Percentiles rank a stretch among this genome's conserved stretches.
These are phyloP conservation scores for Ogataea sp. DNA, from an alignment of 805 yeast genomes.

Conservation along the genomic window DNA sequence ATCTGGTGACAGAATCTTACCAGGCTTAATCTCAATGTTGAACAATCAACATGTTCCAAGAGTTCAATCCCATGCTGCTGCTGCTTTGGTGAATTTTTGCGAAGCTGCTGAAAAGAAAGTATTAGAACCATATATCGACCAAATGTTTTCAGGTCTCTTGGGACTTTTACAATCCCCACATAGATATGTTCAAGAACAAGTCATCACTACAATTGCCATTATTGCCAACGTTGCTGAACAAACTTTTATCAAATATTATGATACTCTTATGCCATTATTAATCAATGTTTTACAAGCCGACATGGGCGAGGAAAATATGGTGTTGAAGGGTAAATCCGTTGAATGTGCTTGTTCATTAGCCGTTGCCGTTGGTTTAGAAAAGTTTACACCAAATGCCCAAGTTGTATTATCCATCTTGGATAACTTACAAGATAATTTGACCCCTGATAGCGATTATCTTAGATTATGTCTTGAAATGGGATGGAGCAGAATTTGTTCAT, in stretches of 20 bases:
- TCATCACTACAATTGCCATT: slow-evolving; percentile 90
- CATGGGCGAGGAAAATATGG: slow-evolving; percentile 67
- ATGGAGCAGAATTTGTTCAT: slow-evolving; percentile 89
- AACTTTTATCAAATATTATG: slow-evolving; percentile 85
- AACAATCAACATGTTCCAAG: slow-evolving; percentile 70
- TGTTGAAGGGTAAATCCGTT: slow-evolving; percentile 85
- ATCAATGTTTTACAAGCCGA: slow-evolving; percentile 73
- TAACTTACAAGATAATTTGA: slow-evolving; percentile 47
- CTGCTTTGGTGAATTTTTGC: slow-evolving; percentile 91
- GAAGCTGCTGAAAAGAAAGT: slow-evolving; percentile 86
- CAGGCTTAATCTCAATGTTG: slow-evolving; percentile 79
- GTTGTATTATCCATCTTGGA: slow-evolving; percentile 69
- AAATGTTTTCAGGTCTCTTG: slow-evolving; percentile 63
- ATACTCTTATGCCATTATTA: slow-evolving; percentile 85
- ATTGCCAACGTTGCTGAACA: slow-evolving; percentile 94
- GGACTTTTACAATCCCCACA: slow-evolving; percentile 71
- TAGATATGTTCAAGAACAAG: slow-evolving; percentile 95
- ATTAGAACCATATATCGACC: slow-evolving; percentile 89
- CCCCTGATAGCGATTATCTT: slow-evolving; percentile 80
- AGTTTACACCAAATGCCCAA: slow-evolving; percentile 66
- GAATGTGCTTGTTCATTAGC: slow-evolving; percentile 96
- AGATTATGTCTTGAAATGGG: slow-evolving; percentile 84
- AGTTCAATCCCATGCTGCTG: slow-evolving; percentile 98
- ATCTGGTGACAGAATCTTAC: slow-evolving; percentile 71
- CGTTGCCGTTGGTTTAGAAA: slow-evolving; percentile 88